Percentiles rank a stretch among this genome's conserved stretches.
Conservation (phyloP, 306 rosid species). For the Alnus glutinosa region DNA sequence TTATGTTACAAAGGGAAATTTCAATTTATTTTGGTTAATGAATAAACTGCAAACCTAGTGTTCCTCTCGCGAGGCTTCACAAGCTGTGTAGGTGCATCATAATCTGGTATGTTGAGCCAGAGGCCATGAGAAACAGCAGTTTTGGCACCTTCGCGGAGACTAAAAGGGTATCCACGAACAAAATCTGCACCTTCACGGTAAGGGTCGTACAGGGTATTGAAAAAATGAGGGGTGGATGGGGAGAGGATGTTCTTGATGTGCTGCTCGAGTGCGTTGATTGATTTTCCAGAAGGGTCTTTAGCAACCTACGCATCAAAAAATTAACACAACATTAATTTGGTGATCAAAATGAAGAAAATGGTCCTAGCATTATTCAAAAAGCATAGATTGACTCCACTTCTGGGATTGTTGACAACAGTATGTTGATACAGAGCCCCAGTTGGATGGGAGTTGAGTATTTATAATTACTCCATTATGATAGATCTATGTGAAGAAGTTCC, state of each 20-base stretch:
- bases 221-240: constrained; percentile 61
- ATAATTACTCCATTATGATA: not conserved
- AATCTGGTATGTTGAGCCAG: constrained; percentile 94
- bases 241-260: constrained; percentile 59
- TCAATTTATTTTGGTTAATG: not conserved
- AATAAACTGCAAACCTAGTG: constrained; percentile 49
- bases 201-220: constrained; percentile 70
- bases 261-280: constrained; percentile 52
- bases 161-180: constrained; percentile 93
- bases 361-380: not conserved
- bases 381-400: not conserved
- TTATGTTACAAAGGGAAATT: not conserved
- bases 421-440: not conserved
- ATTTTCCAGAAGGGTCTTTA: constrained; percentile 48
- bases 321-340: not conserved
- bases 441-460: too few relatives aligned
- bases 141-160: constrained; percentile 81
- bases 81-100: constrained; percentile 93
- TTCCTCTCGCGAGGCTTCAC: constrained; percentile 87
- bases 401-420: not conserved
- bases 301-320: constrained; percentile 42
- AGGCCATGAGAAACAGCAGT: constrained; percentile 88
- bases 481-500: not conserved
- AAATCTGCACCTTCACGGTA: constrained; percentile 75
- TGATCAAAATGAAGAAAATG: not conserved